Conservation (phyloP, 345 rosid genomes). For the Brassica incana region DNA sequence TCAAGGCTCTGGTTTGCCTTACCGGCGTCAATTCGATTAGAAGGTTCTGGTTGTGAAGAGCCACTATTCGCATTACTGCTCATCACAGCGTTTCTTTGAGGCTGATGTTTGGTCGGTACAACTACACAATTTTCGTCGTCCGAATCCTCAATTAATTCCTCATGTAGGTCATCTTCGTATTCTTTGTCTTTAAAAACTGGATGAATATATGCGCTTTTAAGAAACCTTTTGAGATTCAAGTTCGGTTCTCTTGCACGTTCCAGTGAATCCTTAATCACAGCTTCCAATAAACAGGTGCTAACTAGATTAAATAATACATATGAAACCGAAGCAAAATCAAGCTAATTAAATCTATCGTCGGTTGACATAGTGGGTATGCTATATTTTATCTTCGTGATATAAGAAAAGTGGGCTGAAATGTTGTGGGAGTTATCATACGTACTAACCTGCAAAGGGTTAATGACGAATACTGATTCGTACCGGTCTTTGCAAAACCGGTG, state of each 20-base stretch:
- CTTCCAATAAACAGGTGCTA: slow-evolving; percentile 60
- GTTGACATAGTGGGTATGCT: neutral
- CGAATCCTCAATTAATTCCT: slow-evolving; percentile 19
- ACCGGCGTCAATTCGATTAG: slow-evolving; percentile 11
- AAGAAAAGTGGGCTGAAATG: neutral
- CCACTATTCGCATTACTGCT: slow-evolving; percentile 41
- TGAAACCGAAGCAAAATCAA: neutral
- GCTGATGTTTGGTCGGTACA: slow-evolving; percentile 64
- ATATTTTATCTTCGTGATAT: neutral
- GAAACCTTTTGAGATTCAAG: slow-evolving; percentile 66
- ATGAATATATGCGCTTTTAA: slow-evolving; percentile 67
- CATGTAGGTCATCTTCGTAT: slow-evolving; percentile 42
- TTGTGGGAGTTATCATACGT: neutral
- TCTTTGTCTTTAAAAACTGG: slow-evolving; percentile 61
- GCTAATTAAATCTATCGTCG: neutral
- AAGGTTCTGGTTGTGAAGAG: slow-evolving; percentile 38
- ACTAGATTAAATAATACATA: neutral
- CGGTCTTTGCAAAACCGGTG: slow-evolving; percentile 69
- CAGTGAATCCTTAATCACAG: slow-evolving; percentile 86
- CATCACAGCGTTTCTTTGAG: slow-evolving; percentile 41
- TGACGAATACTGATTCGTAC: slow-evolving; percentile 70
- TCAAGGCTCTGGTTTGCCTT: slow-evolving; percentile 16
- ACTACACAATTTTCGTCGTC: slow-evolving; percentile 58
- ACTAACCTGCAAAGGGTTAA: slow-evolving; percentile 74
- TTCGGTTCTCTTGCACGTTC: slow-evolving; percentile 78